A percentile compares a stretch with the other conserved stretches of the same genome.
Evolutionary conservation across 1,139 yeast genomes (phyloP).

Genomic region (Saccharomyces pastorianus): DNA sequence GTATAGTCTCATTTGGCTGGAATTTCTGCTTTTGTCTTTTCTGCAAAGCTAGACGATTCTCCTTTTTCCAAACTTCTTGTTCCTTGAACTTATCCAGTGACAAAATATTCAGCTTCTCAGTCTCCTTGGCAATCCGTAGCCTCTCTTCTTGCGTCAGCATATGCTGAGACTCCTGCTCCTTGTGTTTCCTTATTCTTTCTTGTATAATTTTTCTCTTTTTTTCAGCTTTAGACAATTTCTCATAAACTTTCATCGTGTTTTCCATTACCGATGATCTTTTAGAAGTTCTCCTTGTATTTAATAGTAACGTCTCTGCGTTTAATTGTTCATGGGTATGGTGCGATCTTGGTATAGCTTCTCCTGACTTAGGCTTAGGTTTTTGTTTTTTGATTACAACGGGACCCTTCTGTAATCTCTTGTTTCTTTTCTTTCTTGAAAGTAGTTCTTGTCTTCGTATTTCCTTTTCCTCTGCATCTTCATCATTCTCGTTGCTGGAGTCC

Average conservation of each 20-base stretch:
- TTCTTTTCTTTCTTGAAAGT: constrained; percentile 36
- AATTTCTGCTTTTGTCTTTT: constrained; percentile 52
- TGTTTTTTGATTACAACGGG: constrained; percentile 43
- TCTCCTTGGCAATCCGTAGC: constrained; percentile 74
- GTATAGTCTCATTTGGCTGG: constrained; percentile 22
- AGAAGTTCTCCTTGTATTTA: constrained; percentile 58
- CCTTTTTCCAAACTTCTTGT: constrained; percentile 76
- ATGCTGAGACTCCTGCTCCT: constrained; percentile 37
- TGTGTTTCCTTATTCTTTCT: constrained; percentile 26
- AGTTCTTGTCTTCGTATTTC: constrained; percentile 51
- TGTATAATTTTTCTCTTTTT: constrained; percentile 46
- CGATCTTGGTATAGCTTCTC: constrained; percentile 15
- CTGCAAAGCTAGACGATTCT: constrained; percentile 64
- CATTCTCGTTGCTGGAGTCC: constrained; percentile 38
- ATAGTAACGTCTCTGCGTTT: constrained; percentile 43
- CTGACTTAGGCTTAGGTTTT: constrained; percentile 13
- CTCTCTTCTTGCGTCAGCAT: constrained; percentile 81
- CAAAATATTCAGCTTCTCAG: constrained; percentile 66
- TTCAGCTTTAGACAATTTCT: constrained; percentile 65
- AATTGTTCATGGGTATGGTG: constrained; percentile 23
- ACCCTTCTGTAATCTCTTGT: constrained; percentile 32
- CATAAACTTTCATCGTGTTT: constrained; percentile 69
- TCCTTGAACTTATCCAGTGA: constrained; percentile 73
- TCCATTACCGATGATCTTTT: constrained; percentile 72
- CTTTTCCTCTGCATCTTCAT: constrained; percentile 60